phyloP scores from a whole-genome alignment of 208 protist genomes.

The Trypanosoma caninum region DNA sequence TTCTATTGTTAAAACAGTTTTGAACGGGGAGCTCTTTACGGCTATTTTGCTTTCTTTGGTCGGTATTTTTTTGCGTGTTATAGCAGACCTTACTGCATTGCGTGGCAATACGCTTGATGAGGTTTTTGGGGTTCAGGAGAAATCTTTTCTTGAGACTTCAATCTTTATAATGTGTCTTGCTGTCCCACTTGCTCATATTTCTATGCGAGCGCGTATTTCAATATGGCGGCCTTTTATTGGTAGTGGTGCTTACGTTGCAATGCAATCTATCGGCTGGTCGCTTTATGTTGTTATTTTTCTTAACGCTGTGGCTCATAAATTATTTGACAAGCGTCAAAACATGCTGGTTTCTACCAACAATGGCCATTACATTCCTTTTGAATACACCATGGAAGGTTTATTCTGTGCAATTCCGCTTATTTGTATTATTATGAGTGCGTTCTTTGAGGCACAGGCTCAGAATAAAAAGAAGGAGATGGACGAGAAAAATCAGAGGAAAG shows the following conservation, averaged over 20 bases:
- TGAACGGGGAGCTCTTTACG: constrained; percentile 69
- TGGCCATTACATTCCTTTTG: constrained; percentile 21
- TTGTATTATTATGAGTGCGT: constrained; percentile 41
- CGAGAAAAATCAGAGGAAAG: constrained; percentile 9
- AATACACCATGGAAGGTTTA: constrained; percentile 49
- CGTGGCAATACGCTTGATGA: constrained; percentile 16
- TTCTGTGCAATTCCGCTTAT: constrained; percentile 39
- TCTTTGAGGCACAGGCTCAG: constrained; percentile 41
- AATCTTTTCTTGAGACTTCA: constrained; percentile 29
- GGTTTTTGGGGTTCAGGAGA: constrained; percentile 13
- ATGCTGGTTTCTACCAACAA: constrained; percentile 13
- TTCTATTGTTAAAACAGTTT: constrained; percentile 28
- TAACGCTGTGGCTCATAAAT: constrained; percentile 25
- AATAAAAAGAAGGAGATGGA: constrained; percentile 5
- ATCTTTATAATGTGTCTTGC: constrained; percentile 41
- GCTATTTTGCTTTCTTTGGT: constrained; percentile 45
- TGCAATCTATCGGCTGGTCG: constrained; percentile 66
- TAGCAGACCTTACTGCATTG: constrained; percentile 33
- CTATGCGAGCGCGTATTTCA: constrained; percentile 44
- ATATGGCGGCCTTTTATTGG: constrained; percentile 34
- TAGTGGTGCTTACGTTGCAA: constrained; percentile 45
- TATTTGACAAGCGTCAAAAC: constrained; percentile 22
- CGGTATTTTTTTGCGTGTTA: constrained; percentile 47
- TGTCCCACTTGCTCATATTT: constrained; percentile 54
- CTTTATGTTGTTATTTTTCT: constrained; percentile 37